Evolutionary conservation across 2,329 filamentous ascomycete species (phyloP).

Genomic region (Colletotrichum musicola): DNA sequence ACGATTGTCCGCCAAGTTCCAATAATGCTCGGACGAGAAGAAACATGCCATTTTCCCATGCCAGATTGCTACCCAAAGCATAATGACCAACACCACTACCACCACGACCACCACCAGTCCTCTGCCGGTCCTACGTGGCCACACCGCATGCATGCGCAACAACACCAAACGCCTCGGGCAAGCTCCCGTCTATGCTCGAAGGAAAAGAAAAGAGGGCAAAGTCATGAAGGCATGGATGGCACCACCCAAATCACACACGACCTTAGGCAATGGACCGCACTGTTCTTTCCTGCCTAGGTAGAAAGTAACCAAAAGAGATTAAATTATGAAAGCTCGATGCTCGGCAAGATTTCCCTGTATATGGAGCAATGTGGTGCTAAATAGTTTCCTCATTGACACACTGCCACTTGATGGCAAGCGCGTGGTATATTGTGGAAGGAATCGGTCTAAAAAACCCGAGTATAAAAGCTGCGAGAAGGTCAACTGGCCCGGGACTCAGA

Average conservation of each 20-base stretch:
- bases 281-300: too few species aligned
- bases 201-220: background rate
- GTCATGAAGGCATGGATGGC: background rate
- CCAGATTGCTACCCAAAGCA: background rate
- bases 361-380: too few species aligned
- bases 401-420: too few species aligned
- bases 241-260: background rate
- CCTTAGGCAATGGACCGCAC: too few species aligned
- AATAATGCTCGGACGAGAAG: background rate
- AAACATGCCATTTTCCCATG: conserved; percentile 10
- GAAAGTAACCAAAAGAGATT: too few species aligned
- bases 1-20: background rate
- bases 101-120: background rate
- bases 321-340: too few species aligned
- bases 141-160: conserved; percentile 16
- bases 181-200: background rate
- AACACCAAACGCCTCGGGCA: conserved; percentile 11
- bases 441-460: too few species aligned
- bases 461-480: too few species aligned
- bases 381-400: too few species aligned
- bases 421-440: too few species aligned
- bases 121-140: conserved; percentile 4
- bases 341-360: too few species aligned
- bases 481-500: too few species aligned
- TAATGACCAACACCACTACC: background rate